Evolutionary conservation across 208 protist genomes (phyloP).

Genomic region (Phytomonas francai): DNA sequence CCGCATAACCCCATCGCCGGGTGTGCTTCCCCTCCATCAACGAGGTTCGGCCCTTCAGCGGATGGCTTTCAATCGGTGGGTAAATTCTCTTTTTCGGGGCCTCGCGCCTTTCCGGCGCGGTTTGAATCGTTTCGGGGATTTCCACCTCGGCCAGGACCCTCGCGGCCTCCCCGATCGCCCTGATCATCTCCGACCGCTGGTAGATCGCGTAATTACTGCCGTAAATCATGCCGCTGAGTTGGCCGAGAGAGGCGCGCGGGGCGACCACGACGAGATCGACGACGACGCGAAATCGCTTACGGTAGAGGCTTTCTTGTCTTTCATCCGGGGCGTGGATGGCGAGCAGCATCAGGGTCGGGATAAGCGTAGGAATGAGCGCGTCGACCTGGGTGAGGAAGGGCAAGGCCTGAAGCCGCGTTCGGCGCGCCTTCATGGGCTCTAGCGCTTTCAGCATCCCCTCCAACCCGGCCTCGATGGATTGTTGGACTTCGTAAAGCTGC

Average conservation of each 20-base stretch:
- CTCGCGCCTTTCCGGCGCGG: neutral
- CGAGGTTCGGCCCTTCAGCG: constrained; percentile 16
- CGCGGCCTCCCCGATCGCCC: constrained; percentile 56
- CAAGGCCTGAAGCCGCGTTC: neutral
- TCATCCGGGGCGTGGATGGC: constrained; percentile 56
- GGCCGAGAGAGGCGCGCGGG: constrained; percentile 31
- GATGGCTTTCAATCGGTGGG: constrained; percentile 44
- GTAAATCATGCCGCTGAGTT: constrained; percentile 51
- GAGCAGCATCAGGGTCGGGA: constrained; percentile 42
- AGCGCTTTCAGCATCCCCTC: constrained; percentile 22
- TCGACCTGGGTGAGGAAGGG: constrained; percentile 14
- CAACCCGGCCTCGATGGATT: constrained; percentile 42
- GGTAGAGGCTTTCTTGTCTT: constrained; percentile 27
- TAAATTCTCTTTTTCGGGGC: constrained; percentile 36
- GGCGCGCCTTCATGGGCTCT: neutral
- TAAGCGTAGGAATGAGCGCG: constrained; percentile 35
- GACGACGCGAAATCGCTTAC: constrained; percentile 29
- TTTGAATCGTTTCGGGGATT: neutral
- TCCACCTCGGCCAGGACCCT: constrained; percentile 31
- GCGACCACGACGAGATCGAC: constrained; percentile 46
- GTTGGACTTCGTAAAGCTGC: constrained; percentile 62
- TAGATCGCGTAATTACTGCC: constrained; percentile 52
- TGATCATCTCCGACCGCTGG: constrained; percentile 51
- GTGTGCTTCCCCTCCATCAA: constrained; percentile 52
- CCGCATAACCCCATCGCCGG: constrained; percentile 51